Percentiles rank a stretch among this genome's conserved stretches.
These are phyloP conservation scores for Pseudogymnoascus sp. DNA, from an alignment of 2,329 filamentous ascomycete genomes.

Conservation along the genomic window DNA sequence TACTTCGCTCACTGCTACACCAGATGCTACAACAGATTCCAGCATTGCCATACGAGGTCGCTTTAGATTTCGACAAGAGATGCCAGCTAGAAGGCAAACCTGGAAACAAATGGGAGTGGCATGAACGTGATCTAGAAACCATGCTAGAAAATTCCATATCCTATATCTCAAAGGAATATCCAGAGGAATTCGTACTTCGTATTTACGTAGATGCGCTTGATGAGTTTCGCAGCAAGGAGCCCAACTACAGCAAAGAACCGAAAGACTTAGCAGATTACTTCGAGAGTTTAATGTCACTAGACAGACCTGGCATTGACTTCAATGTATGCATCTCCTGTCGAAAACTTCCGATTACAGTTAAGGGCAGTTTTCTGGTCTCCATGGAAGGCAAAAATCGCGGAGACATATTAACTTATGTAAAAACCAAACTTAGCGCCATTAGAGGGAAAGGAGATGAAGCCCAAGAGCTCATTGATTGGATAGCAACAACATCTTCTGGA, in stretches of 20 bases:
- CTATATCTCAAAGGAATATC: background rate
- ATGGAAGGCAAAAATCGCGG: slow-evolving; percentile 26
- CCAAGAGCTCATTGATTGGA: slow-evolving; percentile 12
- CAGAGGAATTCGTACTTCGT: background rate
- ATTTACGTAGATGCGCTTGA: slow-evolving; percentile 33
- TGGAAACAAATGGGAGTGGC: background rate
- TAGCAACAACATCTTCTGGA: slow-evolving; percentile 24
- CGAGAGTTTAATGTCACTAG: background rate
- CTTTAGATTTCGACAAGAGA: background rate
- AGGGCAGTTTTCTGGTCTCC: slow-evolving; percentile 21
- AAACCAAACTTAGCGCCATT: slow-evolving; percentile 13
- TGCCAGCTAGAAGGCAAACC: background rate
- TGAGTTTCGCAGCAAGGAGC: slow-evolving; percentile 20
- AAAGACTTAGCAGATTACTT: background rate
- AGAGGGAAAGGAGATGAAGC: background rate
- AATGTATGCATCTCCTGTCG: background rate
- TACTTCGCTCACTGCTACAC: slow-evolving; percentile 42
- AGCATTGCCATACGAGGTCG: background rate
- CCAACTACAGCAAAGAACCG: background rate
- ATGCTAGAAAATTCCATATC: background rate
- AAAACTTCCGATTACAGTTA: background rate
- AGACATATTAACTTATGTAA: slow-evolving; percentile 28
- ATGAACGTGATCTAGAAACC: background rate
- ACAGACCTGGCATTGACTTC: background rate
- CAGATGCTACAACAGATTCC: slow-evolving; percentile 33